Evolutionary conservation across 2,329 filamentous ascomycete species (phyloP).

Genomic region (Orbilia quercus): DNA sequence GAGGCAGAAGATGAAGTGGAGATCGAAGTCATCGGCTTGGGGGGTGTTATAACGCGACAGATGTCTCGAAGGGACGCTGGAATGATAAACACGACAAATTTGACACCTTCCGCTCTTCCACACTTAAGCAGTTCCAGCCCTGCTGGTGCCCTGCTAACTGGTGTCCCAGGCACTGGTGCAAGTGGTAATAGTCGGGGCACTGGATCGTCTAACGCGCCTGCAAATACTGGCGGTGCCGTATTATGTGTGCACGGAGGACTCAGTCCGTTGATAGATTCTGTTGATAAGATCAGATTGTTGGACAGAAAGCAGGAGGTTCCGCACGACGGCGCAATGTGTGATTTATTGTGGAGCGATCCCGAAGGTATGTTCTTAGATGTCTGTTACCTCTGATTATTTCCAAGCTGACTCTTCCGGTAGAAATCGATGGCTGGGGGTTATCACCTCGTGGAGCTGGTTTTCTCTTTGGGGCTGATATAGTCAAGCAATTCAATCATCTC

Average conservation of each 20-base stretch:
- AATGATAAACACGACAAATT: slow-evolving; percentile 68
- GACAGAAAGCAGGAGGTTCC: slow-evolving; percentile 98
- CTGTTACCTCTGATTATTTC: background rate
- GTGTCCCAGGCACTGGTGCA: slow-evolving; percentile 70
- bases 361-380: slow-evolving; percentile 66
- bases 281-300: slow-evolving; percentile 93
- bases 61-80: slow-evolving; percentile 71
- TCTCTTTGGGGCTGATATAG: slow-evolving; percentile 93
- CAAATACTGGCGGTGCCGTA: slow-evolving; percentile 76
- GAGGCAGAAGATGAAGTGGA: slow-evolving; percentile 79
- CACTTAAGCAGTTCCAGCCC: slow-evolving; percentile 56
- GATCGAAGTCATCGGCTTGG: slow-evolving; percentile 78
- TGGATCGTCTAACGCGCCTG: slow-evolving; percentile 45
- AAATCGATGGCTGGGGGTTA: slow-evolving; percentile 96
- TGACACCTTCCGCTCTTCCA: slow-evolving; percentile 54
- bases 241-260: slow-evolving; percentile 96
- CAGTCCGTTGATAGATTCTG: slow-evolving; percentile 87
- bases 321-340: slow-evolving; percentile 98
- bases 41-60: slow-evolving; percentile 63
- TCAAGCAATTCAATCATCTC: slow-evolving; percentile 92
- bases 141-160: slow-evolving; percentile 63
- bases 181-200: slow-evolving; percentile 32
- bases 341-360: slow-evolving; percentile 96
- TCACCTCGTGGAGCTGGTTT: slow-evolving; percentile 95
- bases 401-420: slow-evolving; percentile 62